Conservation (phyloP, 2,329 filamentous ascomycete species). For the Colletotrichum spaethianum region DNA sequence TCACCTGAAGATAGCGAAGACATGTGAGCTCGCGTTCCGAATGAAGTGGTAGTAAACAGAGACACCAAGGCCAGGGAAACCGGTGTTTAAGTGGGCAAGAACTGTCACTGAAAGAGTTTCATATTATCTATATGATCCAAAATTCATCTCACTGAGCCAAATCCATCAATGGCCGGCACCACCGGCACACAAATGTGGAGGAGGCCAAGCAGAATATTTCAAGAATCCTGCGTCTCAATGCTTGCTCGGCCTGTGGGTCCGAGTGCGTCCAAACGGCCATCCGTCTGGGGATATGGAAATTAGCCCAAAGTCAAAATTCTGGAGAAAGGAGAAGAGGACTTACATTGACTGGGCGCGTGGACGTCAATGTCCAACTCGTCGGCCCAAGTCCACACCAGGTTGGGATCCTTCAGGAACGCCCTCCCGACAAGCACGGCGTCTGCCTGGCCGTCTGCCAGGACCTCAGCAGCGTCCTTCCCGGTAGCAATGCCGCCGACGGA, state of each 20-base stretch:
- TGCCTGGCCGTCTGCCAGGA: conserved; percentile 59
- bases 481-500: conserved; percentile 62
- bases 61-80: neutral
- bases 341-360: conserved; percentile 56
- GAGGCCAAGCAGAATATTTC: neutral
- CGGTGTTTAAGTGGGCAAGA: neutral
- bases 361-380: conserved; percentile 64
- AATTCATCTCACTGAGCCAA: neutral
- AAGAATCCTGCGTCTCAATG: conserved; percentile 14
- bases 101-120: neutral
- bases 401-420: conserved; percentile 69
- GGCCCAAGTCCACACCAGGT: conserved; percentile 66
- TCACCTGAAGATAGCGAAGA: conserved; percentile 14
- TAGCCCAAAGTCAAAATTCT: conserved; percentile 6
- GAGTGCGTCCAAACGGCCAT: conserved; percentile 40
- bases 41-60: no score
- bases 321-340: conserved; percentile 22
- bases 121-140: neutral
- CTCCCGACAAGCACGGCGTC: conserved; percentile 65
- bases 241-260: conserved; percentile 39
- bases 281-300: conserved; percentile 26
- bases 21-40: neutral
- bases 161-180: neutral
- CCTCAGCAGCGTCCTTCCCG: conserved; percentile 60
- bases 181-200: neutral